A percentile compares a stretch with the other conserved stretches of the same genome.
phyloP scores from a whole-genome alignment of 2,329 filamentous ascomycete genomes.

The Ceratocystis papillata region DNA sequence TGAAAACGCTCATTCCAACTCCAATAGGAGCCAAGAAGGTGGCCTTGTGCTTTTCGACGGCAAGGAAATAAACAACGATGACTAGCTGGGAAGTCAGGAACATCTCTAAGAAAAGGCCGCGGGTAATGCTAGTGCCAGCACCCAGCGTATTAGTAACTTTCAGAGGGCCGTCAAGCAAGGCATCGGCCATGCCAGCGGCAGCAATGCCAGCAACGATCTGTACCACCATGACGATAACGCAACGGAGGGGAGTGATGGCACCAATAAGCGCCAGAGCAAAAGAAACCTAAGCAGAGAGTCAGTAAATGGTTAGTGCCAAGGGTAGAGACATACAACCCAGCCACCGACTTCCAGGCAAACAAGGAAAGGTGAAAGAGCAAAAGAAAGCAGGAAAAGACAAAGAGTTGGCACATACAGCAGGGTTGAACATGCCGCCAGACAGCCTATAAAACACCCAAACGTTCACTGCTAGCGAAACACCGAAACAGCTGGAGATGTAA shows the following conservation, averaged over 20 bases:
- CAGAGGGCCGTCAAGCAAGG: slow-evolving; percentile 47
- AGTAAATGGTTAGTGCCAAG: not conserved
- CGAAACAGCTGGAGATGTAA: slow-evolving; percentile 43
- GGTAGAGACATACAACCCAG: not conserved
- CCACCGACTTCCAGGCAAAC: not conserved
- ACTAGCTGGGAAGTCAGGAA: slow-evolving; percentile 54
- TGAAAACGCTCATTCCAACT: slow-evolving; percentile 60
- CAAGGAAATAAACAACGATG: slow-evolving; percentile 57
- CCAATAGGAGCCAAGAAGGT: slow-evolving; percentile 62
- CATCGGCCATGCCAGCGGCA: slow-evolving; percentile 46
- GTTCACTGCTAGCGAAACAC: slow-evolving; percentile 41
- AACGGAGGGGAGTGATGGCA: slow-evolving; percentile 44
- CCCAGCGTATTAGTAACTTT: slow-evolving; percentile 47
- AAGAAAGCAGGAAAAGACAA: not conserved
- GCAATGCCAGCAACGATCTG: slow-evolving; percentile 51
- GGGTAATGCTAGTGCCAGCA: slow-evolving; percentile 40
- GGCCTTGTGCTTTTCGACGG: slow-evolving; percentile 61
- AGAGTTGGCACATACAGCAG: slow-evolving; percentile 34
- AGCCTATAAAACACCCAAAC: slow-evolving; percentile 49
- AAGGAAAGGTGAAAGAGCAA: not conserved
- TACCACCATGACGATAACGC: slow-evolving; percentile 41
- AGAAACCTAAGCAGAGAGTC: slow-evolving; percentile 36
- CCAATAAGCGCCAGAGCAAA: slow-evolving; percentile 50
- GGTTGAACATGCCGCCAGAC: slow-evolving; percentile 43
- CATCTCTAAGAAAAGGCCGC: slow-evolving; percentile 57